phyloP scores from a whole-genome alignment of 2,329 filamentous ascomycete genomes.

The Aureobasidium leucospermi region DNA sequence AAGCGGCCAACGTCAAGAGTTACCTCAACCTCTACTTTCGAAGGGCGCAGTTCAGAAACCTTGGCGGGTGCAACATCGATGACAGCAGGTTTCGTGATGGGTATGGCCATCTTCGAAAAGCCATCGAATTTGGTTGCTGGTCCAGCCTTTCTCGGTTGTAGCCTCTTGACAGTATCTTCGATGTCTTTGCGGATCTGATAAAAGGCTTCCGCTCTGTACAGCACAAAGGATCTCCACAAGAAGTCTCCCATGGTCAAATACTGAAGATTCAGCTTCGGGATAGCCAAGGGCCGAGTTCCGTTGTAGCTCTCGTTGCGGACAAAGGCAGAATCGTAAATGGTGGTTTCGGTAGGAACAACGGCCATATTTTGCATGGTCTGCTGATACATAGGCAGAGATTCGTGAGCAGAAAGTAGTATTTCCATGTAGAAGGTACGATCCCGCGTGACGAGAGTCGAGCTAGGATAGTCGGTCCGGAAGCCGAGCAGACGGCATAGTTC shows the following conservation, averaged over 20 bases:
- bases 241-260: constrained; percentile 95
- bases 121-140: constrained; percentile 66
- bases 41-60: constrained; percentile 77
- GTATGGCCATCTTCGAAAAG: constrained; percentile 85
- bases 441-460: constrained; percentile 55
- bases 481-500: constrained; percentile 63
- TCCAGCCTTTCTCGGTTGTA: constrained; percentile 65
- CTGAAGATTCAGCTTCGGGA: constrained; percentile 92
- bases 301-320: constrained; percentile 80
- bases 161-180: constrained; percentile 69
- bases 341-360: constrained; percentile 74
- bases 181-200: constrained; percentile 91
- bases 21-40: constrained; percentile 79
- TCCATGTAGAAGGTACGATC: constrained; percentile 63
- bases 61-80: constrained; percentile 76
- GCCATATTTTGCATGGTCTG: constrained; percentile 64
- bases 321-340: constrained; percentile 71
- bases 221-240: constrained; percentile 84
- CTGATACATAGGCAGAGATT: constrained; percentile 74
- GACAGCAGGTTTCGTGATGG: constrained; percentile 77
- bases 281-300: constrained; percentile 75
- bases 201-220: constrained; percentile 86
- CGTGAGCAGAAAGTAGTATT: constrained; percentile 65
- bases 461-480: constrained; percentile 77
- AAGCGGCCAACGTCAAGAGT: constrained; percentile 73